Percentiles rank a stretch among this genome's conserved stretches.
phyloP scores from a whole-genome alignment of 371 early-diverging fungal genomes.

The Globomyces sp. region DNA sequence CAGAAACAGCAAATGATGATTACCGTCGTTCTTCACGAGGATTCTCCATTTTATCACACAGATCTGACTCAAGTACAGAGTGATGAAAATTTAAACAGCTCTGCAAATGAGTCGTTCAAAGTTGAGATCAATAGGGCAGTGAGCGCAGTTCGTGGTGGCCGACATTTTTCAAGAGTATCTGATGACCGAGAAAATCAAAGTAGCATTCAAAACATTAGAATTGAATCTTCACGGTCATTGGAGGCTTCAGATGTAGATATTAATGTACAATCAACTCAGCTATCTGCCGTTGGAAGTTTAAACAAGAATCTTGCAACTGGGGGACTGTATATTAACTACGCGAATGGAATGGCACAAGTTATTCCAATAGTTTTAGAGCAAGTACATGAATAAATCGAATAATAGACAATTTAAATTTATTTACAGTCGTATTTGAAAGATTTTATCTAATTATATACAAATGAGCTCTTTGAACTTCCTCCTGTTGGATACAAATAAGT shows the following conservation, averaged over 20 bases:
- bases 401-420: background rate
- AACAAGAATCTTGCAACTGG: conserved; percentile 14
- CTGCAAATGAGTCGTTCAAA: background rate
- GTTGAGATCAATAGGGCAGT: background rate
- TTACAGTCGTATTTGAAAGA: background rate
- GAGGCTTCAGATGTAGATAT: background rate
- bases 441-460: too few relatives aligned
- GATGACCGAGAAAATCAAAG: background rate
- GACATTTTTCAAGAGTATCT: background rate
- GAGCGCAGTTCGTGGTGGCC: background rate
- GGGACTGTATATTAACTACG: conserved; percentile 26
- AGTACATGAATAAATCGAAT: conserved; percentile 7
- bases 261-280: too few relatives aligned
- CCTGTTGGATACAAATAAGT: too few relatives aligned
- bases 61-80: background rate
- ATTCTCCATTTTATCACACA: background rate
- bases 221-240: background rate
- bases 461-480: too few relatives aligned
- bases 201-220: background rate
- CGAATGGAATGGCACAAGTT: conserved; percentile 35
- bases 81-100: background rate
- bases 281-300: background rate
- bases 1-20: conserved; percentile 34
- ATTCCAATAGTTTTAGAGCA: conserved; percentile 36
- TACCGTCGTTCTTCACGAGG: conserved; percentile 16